Evolutionary conservation across 1,139 yeast genomes (phyloP).

Genomic region (Hansenula sp.): DNA sequence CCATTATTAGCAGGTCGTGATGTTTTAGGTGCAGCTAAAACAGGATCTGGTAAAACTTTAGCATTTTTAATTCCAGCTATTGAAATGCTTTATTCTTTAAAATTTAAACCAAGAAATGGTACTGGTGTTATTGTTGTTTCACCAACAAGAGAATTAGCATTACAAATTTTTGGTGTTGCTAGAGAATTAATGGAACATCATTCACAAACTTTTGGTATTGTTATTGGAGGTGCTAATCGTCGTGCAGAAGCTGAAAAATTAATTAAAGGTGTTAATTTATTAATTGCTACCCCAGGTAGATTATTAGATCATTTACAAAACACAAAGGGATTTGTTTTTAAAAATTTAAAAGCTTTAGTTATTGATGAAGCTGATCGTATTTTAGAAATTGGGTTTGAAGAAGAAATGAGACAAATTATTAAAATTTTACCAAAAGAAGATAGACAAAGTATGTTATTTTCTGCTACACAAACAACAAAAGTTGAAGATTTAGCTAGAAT

Average conservation of each 20-base stretch:
- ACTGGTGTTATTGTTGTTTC: conserved; percentile 86
- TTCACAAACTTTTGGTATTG: conserved; percentile 92
- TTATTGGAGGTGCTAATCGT: conserved; percentile 96
- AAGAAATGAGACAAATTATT: conserved; percentile 95
- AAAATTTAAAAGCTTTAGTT: conserved; percentile 87
- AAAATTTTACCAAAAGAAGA: conserved; percentile 89
- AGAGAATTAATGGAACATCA: conserved; percentile 80
- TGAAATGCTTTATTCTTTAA: conserved; percentile 81
- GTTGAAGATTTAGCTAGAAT: conserved; percentile 98
- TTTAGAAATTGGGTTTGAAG: conserved; percentile 95
- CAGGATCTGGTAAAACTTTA: conserved; percentile 96
- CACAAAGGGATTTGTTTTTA: conserved; percentile 89
- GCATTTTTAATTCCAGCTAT: conserved; percentile 95
- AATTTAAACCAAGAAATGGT: conserved; percentile 89
- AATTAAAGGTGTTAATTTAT: conserved; percentile 85
- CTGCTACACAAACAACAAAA: conserved; percentile 98
- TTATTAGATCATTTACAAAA: conserved; percentile 93
- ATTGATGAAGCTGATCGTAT: conserved; percentile 98
- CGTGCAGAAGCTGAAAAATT: conserved; percentile 95
- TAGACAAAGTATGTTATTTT: conserved; percentile 94
- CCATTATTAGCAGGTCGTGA: conserved; percentile 93
- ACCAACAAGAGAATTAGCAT: conserved; percentile 89
- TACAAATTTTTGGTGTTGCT: conserved; percentile 96
- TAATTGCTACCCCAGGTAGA: conserved; percentile 98
- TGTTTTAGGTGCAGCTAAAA: conserved; percentile 95